These are phyloP conservation scores for Pulveroboletus sp. DNA, from an alignment of 1,284 basidiomycete genomes.

Conservation along the genomic window DNA sequence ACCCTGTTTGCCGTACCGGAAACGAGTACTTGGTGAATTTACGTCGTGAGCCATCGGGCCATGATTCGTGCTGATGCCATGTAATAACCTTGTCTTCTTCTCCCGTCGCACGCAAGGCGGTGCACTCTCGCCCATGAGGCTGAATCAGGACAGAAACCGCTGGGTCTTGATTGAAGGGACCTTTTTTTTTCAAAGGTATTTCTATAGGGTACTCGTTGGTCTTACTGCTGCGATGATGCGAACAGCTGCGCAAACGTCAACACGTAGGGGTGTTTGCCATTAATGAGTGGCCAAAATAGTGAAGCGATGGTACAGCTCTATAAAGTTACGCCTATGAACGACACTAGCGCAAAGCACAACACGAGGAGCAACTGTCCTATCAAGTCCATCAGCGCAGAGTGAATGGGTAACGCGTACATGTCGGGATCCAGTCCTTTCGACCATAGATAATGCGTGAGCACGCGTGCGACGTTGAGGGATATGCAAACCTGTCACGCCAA, in stretches of 20 bases:
- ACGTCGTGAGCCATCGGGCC: no score
- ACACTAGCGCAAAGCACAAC: slow-evolving; percentile 68
- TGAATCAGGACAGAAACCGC: no score
- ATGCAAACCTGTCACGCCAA: slow-evolving; percentile 53
- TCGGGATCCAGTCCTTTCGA: slow-evolving; percentile 84
- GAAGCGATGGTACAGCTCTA: slow-evolving; percentile 8
- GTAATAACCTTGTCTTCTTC: no score
- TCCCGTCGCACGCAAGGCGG: no score
- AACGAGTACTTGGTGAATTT: no score
- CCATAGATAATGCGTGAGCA: slow-evolving; percentile 83
- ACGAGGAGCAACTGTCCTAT: slow-evolving; percentile 86
- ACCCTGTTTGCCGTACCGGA: no score
- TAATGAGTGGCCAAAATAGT: neutral
- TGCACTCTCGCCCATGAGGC: no score
- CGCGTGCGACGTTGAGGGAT: slow-evolving; percentile 70
- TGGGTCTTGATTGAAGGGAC: no score
- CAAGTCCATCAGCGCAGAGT: slow-evolving; percentile 89
- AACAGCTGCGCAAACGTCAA: neutral
- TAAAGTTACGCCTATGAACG: slow-evolving; percentile 36
- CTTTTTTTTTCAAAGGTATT: no score
- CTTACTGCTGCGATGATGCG: neutral
- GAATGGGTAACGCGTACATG: slow-evolving; percentile 90
- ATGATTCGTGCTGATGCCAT: no score
- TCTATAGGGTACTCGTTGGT: slow-evolving; percentile 2
- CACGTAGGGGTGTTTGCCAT: neutral